Evolutionary conservation across 306 rosid species (phyloP), one percentile per base, ranked within the genome.

Genomic region (Bauhinia variegata): DNA sequence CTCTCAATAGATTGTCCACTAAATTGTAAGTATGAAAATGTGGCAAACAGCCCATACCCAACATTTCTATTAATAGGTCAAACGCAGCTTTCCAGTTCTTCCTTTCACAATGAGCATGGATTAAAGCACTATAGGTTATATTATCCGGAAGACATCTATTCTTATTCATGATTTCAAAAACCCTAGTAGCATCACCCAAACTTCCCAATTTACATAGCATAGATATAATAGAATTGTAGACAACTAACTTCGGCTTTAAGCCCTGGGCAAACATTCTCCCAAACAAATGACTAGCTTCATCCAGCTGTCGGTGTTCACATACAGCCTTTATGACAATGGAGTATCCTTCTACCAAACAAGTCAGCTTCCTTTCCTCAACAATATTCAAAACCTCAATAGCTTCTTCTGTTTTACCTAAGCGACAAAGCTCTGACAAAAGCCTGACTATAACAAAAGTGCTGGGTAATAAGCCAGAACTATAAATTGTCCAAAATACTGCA

Each of bases 161-260:
- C 78, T 65, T 85, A 71, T 79, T 83, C 95, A 88, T 88, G 30
- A 79, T 75, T 68, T 81, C 81, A 48, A 77, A 85, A 13, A 88
- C 87, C 69, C 68, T 71, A 8, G 62, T 73, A 5, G 95, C 95
- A 67, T 60, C 68, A 50, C 68, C 78, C 67, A 85, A 70, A 63
- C 71, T 78, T 14, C 95, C 89, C 63, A 83, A 15, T 73, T 83
- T 88, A 73, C 95, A 88, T 13, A 85, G 62, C 91, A 85, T 77
- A 43, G 72, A 67, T 66, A 88, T 83, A 70, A 88, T 38, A 67
- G 81, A 63, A 73, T 81, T 88, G 70, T 85, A 85, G 73, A 83
- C 76, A 42, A 46, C 76, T 79, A 88, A 58, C 78, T 81, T 88
- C 10, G 84, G 87, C 66, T 83, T 88, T 68, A 79, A 59, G 41